Evolutionary conservation across 495 filamentous ascomycete genomes (phyloP).

Genomic region (Penicillium macrosclerotiorum): DNA sequence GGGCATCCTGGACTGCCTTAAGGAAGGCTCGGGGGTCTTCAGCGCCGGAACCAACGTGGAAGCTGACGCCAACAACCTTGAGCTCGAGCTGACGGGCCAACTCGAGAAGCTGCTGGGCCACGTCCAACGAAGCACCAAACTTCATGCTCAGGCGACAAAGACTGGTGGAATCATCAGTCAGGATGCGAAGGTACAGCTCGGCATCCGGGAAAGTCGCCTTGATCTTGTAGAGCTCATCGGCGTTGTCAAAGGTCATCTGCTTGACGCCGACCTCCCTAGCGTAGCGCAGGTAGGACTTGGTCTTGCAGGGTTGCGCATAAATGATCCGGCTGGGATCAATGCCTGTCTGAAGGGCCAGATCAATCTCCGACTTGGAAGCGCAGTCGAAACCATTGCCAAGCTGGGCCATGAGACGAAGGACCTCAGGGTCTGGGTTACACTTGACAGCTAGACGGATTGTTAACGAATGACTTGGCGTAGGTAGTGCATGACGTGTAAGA

Average conservation of each 20-base stretch:
- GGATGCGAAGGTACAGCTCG: slow-evolving; percentile 87
- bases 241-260: slow-evolving; percentile 99
- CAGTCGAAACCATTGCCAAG: slow-evolving; percentile 97
- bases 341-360: slow-evolving; percentile 79
- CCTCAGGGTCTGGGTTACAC: slow-evolving; percentile 91
- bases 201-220: slow-evolving; percentile 85
- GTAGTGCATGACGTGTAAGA: not conserved
- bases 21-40: slow-evolving; percentile 84
- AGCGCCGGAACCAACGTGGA: slow-evolving; percentile 95
- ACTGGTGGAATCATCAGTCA: slow-evolving; percentile 93
- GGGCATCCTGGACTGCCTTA: slow-evolving; percentile 86
- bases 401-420: slow-evolving; percentile 80
- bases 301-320: slow-evolving; percentile 99
- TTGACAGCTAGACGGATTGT: slow-evolving; percentile 75
- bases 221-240: slow-evolving; percentile 97
- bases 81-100: slow-evolving; percentile 85
- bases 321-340: slow-evolving; percentile 92
- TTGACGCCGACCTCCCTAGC: slow-evolving; percentile 80
- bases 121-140: slow-evolving; percentile 87
- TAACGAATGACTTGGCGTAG: not conserved
- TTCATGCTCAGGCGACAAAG: slow-evolving; percentile 94
- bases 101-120: slow-evolving; percentile 71
- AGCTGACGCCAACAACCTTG: slow-evolving; percentile 94
- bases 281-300: slow-evolving; percentile 92
- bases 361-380: slow-evolving; percentile 95